These are phyloP conservation scores for Aspergillus quadricinctus DNA, from an alignment of 2,329 filamentous ascomycete species.

Conservation along the genomic window DNA sequence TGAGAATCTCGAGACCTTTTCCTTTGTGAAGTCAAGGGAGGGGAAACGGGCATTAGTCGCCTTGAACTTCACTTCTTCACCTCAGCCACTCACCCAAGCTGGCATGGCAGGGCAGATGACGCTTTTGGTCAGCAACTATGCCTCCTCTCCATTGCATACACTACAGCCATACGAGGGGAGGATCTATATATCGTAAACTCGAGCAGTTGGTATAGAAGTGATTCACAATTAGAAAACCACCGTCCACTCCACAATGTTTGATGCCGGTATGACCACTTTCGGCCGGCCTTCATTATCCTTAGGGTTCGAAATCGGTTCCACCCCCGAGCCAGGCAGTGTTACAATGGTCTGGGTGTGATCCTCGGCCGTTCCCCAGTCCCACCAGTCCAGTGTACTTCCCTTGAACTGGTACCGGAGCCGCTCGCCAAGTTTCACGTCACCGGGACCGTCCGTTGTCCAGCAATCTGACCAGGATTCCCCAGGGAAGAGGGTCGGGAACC, in stretches of 20 bases:
- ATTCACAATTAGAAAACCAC: neutral
- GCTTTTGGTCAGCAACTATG: constrained; percentile 18
- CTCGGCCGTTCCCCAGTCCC: neutral
- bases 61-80: constrained; percentile 14
- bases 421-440: constrained; percentile 1
- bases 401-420: constrained; percentile 5
- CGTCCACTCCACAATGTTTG: constrained; percentile 1
- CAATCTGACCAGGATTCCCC: constrained; percentile 3
- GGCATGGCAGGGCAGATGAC: constrained; percentile 7
- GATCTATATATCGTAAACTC: constrained; percentile 12
- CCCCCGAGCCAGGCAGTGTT: constrained; percentile 4
- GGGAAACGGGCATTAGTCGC: constrained; percentile 13
- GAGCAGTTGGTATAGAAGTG: too few relatives aligned
- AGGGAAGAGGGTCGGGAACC: constrained; percentile 1
- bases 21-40: constrained; percentile 16
- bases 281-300: constrained; percentile 1
- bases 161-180: constrained; percentile 18
- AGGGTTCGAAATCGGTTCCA: constrained; percentile 2
- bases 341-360: constrained; percentile 3
- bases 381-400: constrained; percentile 6
- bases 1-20: constrained; percentile 19
- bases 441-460: neutral
- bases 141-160: neutral
- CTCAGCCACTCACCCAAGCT: constrained; percentile 10
- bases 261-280: constrained; percentile 4